These are phyloP conservation scores for Ceratobasidium sp. DNA, from an alignment of 1,284 basidiomycete species.

Conservation along the genomic window DNA sequence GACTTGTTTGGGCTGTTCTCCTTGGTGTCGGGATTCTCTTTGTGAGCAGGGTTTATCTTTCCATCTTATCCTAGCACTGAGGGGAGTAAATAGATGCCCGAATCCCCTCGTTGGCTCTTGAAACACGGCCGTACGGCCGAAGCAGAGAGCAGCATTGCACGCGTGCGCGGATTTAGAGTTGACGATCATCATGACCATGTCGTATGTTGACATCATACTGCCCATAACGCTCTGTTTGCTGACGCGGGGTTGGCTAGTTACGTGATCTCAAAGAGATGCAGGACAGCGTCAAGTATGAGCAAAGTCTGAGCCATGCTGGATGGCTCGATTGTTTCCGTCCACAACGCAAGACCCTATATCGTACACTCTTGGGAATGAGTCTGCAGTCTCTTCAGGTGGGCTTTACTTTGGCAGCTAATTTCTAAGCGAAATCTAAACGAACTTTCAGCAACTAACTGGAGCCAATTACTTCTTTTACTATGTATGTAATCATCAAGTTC, in stretches of 20 bases:
- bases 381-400: constrained; percentile 73
- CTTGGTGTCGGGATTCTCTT: constrained; percentile 77
- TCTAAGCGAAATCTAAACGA: not conserved
- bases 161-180: constrained; percentile 67
- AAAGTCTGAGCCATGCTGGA: constrained; percentile 46
- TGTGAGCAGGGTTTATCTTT: constrained; percentile 52
- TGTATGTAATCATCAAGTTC: constrained; percentile 68
- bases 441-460: constrained; percentile 73
- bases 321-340: constrained; percentile 70
- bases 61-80: not conserved
- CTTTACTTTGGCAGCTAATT: not conserved
- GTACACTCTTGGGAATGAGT: constrained; percentile 75
- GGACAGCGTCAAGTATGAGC: constrained; percentile 53
- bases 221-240: not conserved
- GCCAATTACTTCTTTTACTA: constrained; percentile 74
- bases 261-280: constrained; percentile 56
- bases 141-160: constrained; percentile 67
- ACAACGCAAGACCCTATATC: constrained; percentile 68
- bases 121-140: constrained; percentile 66
- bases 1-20: constrained; percentile 77
- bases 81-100: constrained; percentile 64
- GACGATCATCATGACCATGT: constrained; percentile 61
- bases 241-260: constrained; percentile 59
- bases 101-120: constrained; percentile 78
- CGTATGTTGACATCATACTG: constrained; percentile 65